Evolutionary conservation across 2,329 filamentous ascomycete genomes (phyloP).

Genomic region (Blumeria graminis): DNA sequence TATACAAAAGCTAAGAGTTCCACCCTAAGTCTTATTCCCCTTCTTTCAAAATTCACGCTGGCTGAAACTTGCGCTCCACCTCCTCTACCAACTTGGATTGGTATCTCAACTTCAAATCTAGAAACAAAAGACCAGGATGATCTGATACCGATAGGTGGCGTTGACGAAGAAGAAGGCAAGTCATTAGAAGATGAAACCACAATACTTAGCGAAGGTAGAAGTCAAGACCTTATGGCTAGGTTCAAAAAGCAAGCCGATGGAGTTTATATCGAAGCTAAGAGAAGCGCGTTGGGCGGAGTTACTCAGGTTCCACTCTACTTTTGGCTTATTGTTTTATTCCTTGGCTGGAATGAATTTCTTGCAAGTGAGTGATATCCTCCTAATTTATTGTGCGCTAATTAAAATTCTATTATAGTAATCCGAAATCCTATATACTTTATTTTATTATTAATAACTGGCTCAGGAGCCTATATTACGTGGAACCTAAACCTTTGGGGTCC

Average conservation of each 20-base stretch:
- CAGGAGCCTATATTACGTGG: slow-evolving; percentile 72
- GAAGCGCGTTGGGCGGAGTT: slow-evolving; percentile 84
- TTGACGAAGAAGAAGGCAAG: slow-evolving; percentile 87
- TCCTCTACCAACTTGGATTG: slow-evolving; percentile 66
- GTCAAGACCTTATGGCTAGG: slow-evolving; percentile 71
- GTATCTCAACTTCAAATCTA: slow-evolving; percentile 46
- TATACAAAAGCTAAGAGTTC: slow-evolving; percentile 86
- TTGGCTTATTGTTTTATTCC: slow-evolving; percentile 63
- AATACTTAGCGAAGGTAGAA: slow-evolving; percentile 70
- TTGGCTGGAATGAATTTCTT: slow-evolving; percentile 98
- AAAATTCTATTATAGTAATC: slow-evolving; percentile 33
- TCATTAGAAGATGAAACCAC: slow-evolving; percentile 92
- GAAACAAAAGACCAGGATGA: slow-evolving; percentile 79
- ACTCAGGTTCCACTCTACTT: slow-evolving; percentile 89
- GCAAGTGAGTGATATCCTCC: slow-evolving; percentile 39
- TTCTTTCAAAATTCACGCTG: slow-evolving; percentile 66
- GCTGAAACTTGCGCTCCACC: slow-evolving; percentile 50
- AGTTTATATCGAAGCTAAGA: slow-evolving; percentile 93
- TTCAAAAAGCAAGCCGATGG: slow-evolving; percentile 98
- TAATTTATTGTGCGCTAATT: not conserved
- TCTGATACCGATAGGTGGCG: slow-evolving; percentile 64
- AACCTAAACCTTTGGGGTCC: slow-evolving; percentile 88
- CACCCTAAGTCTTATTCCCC: slow-evolving; percentile 70
- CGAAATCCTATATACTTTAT: slow-evolving; percentile 87
- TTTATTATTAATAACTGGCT: slow-evolving; percentile 51